A percentile compares a stretch with the other conserved stretches of the same genome.
These are phyloP conservation scores for Trichophyton schoenleinii DNA, from an alignment of 2,329 filamentous ascomycete species.

Conservation along the genomic window DNA sequence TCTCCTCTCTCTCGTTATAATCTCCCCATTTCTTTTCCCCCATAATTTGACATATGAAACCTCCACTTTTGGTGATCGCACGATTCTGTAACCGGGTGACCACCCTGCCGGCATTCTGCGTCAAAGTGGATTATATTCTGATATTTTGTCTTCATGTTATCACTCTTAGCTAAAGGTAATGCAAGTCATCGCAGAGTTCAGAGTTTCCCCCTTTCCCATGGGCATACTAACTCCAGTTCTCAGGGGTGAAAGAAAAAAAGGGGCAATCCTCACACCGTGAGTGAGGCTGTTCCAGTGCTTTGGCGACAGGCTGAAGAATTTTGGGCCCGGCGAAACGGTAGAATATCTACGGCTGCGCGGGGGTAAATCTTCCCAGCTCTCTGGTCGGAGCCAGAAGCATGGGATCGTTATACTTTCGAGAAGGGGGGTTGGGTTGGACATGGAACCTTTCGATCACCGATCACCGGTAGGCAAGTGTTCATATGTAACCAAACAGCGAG, in stretches of 20 bases:
- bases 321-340: background rate
- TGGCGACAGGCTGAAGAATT: background rate
- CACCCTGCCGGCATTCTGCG: background rate
- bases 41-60: background rate
- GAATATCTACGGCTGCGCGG: slow-evolving; percentile 1
- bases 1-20: no score
- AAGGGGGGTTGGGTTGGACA: background rate
- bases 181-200: background rate
- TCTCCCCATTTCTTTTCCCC: background rate
- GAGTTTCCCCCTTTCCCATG: background rate
- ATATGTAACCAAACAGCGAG: background rate
- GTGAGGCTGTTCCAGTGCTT: background rate
- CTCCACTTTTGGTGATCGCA: background rate
- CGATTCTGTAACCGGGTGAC: background rate
- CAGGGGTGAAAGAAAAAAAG: background rate
- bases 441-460: background rate
- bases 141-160: background rate
- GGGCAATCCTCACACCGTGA: background rate
- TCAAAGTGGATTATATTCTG: background rate
- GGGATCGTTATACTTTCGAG: background rate
- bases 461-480: background rate
- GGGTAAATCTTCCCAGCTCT: background rate
- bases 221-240: background rate
- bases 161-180: background rate
- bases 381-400: background rate